These are phyloP conservation scores for Danielozyma ontarioensis DNA, from an alignment of 805 yeast species.

Conservation along the genomic window DNA sequence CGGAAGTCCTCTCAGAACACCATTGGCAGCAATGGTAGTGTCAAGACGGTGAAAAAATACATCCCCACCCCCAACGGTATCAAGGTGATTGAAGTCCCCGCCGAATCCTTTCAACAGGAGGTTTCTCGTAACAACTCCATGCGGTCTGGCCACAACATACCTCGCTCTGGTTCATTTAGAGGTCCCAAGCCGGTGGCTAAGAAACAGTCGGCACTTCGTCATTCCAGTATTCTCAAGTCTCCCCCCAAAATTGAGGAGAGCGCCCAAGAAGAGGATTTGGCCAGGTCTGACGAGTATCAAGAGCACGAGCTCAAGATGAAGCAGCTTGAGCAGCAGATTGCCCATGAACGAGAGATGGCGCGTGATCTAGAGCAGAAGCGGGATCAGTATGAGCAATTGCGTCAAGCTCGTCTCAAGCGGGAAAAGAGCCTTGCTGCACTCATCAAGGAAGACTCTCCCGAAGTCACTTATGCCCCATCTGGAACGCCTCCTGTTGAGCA, in stretches of 20 bases:
- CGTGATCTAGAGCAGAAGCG: conserved; percentile 34
- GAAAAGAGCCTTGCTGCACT: conserved; percentile 13
- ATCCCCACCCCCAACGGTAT: conserved; percentile 73
- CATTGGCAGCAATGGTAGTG: conserved; percentile 5
- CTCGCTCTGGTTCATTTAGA: conserved; percentile 15
- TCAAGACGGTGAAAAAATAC: conserved; percentile 58
- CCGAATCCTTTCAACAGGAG: conserved; percentile 33
- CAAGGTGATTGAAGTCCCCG: conserved; percentile 64
- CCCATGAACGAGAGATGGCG: conserved; percentile 33
- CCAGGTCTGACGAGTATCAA: conserved; percentile 14
- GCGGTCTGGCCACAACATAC: conserved; percentile 23
- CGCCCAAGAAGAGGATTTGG: conserved; percentile 16
- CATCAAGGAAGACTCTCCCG: neutral
- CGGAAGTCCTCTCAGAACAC: conserved; percentile 1
- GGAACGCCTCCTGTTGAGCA: no score
- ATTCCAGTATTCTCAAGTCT: conserved; percentile 7
- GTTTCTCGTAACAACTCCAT: conserved; percentile 36
- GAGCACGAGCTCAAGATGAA: conserved; percentile 23
- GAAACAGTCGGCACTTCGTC: conserved; percentile 8
- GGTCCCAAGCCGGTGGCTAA: conserved; percentile 4
- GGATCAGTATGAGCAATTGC: conserved; percentile 30
- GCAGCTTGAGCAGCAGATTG: conserved; percentile 30
- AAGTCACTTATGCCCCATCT: neutral
- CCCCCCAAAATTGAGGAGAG: conserved; percentile 14
- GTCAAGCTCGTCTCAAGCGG: conserved; percentile 20